These are phyloP conservation scores for Hanseniaspora lachancei DNA, from an alignment of 805 yeast genomes.

Conservation along the genomic window DNA sequence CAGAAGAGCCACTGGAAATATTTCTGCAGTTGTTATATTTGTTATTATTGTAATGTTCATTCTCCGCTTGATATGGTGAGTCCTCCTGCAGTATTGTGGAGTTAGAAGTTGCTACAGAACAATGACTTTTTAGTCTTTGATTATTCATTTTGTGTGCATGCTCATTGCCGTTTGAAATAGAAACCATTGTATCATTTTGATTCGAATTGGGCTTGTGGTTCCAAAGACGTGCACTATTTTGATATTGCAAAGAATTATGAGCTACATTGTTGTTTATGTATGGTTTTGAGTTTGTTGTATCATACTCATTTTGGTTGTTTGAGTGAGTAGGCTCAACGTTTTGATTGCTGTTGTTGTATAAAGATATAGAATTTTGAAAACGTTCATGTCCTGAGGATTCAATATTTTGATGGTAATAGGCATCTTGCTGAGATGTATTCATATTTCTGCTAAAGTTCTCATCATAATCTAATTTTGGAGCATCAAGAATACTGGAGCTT, in stretches of 20 bases:
- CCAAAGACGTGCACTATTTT: background rate
- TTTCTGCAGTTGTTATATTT: background rate
- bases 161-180: background rate
- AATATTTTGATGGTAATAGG: background rate
- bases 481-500: slow-evolving; percentile 4
- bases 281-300: background rate
- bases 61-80: slow-evolving; percentile 5
- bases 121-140: slow-evolving; percentile 7
- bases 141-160: background rate
- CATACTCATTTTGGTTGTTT: background rate
- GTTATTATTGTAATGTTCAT: background rate
- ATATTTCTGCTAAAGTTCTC: background rate
- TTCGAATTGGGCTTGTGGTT: background rate
- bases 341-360: no score
- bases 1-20: background rate
- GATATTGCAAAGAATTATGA: background rate
- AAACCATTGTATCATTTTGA: background rate
- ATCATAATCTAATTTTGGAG: slow-evolving; percentile 3
- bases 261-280: background rate
- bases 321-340: background rate
- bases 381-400: background rate
- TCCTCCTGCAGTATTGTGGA: slow-evolving; percentile 7
- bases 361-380: no score
- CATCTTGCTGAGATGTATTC: background rate
- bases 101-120: slow-evolving; percentile 7